These are phyloP conservation scores for Craterostigma plantagineum DNA, from an alignment of 257 asterid species.

Conservation along the genomic window DNA sequence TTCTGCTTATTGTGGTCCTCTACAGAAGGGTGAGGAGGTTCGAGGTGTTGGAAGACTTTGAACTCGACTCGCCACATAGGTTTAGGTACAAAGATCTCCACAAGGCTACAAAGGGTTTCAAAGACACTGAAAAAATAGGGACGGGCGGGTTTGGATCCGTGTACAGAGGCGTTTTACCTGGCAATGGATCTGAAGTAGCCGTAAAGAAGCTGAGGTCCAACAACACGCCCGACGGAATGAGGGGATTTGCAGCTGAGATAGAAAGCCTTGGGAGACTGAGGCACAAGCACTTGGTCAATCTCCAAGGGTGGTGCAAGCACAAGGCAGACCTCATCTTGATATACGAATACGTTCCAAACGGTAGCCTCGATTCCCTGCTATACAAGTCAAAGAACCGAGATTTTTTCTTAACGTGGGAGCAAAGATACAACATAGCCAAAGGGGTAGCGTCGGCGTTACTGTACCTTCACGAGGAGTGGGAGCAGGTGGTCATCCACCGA, in stretches of 20 bases:
- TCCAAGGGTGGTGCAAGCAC: conserved; percentile 77
- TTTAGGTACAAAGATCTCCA: conserved; percentile 37
- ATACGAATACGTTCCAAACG: conserved; percentile 52
- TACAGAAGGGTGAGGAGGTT: conserved; percentile 15
- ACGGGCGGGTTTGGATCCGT: conserved; percentile 69
- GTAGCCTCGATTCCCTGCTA: conserved; percentile 52
- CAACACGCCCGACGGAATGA: conserved; percentile 39
- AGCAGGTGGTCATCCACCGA: conserved; percentile 59
- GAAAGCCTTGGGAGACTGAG: too few species aligned
- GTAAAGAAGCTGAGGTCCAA: conserved; percentile 47
- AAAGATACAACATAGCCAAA: conserved; percentile 42
- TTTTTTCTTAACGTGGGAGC: conserved; percentile 44
- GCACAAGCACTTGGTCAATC: conserved; percentile 23
- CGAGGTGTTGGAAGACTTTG: conserved; percentile 60
- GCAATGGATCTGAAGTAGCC: conserved; percentile 32
- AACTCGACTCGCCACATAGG: conserved; percentile 61
- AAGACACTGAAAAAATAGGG: conserved; percentile 36
- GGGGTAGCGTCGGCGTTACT: conserved; percentile 53
- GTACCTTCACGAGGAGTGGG: conserved; percentile 84
- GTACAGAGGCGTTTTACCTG: conserved; percentile 38
- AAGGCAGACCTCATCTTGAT: conserved; percentile 46
- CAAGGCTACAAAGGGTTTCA: conserved; percentile 46
- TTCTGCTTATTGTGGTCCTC: conserved; percentile 3
- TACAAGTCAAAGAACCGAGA: conserved; percentile 10
- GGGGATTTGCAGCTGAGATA: conserved; percentile 46